Base-by-base conservation (phyloP, 441 rosid genomes). In the Heliophila coronopifolia region DNA sequence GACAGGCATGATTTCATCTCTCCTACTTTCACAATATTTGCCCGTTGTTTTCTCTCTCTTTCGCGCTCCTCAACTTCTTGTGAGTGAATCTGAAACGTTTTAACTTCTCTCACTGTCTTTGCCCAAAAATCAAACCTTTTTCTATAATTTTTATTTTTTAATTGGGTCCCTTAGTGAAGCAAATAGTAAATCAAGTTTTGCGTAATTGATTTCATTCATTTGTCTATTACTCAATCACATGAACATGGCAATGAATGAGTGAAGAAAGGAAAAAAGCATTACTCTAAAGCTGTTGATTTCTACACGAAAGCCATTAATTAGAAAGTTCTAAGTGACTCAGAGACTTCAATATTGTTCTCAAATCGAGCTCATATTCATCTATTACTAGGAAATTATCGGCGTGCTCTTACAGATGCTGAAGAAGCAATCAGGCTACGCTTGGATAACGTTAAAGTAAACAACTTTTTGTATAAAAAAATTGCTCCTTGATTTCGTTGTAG, bases 301-400 rank as follows among this genome's bases (percentile, higher is more conserved):
- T 91, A 91, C 75, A 82, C 86, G 0, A 77, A 81, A 70, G 91
- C 96, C 1, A 80, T 86, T 49, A 64, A 75, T 67, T 96, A 91
- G 65, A 63, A 74, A 35, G 85, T 34, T 50, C 41, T 82, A n/a
- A 82, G 75, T 34, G 75, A 73, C 32, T 62, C 77, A 2, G 94
- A 84, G 53, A 79, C 62, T 14, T 79, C 98, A 0, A 45, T 83
- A 39, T 66, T 91, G 53, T 86, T 70, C 73, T 77, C 96, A 13
- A 91, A 91, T 64, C 73, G 93, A 67, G 74, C 96, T 13, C 96
- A 80, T 72, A 96, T 84, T 6, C 86, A 91, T 75, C 57, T 91
- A 20, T 76, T 84, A 0, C 71, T 86, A 0, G 93, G 90, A 20
- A 91, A 91, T 46, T 61, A 72, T 47, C 71, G 98, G 4, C 88